phyloP scores from a whole-genome alignment of 1,139 yeast species.

The Nakaseomyces bracarensis region DNA sequence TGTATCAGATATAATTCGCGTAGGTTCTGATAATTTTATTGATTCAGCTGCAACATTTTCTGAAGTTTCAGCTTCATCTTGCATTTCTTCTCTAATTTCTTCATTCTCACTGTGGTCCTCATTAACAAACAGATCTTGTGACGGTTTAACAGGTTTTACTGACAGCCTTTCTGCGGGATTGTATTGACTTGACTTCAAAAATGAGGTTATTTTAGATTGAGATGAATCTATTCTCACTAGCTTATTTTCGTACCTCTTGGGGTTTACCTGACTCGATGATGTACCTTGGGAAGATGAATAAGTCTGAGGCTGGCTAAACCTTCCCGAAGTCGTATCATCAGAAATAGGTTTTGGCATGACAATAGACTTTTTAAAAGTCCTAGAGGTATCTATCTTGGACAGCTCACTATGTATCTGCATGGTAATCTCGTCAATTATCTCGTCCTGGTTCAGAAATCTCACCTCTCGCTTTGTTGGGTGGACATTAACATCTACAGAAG shows the following conservation, averaged over 20 bases:
- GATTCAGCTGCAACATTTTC: constrained; percentile 1
- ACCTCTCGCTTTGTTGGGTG: constrained; percentile 97
- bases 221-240: constrained; percentile 67
- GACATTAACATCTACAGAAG: constrained; percentile 79
- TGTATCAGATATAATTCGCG: background rate
- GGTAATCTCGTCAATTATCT: constrained; percentile 60
- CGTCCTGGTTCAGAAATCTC: constrained; percentile 76
- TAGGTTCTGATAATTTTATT: background rate
- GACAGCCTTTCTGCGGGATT: constrained; percentile 4
- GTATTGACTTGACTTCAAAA: constrained; percentile 29
- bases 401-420: constrained; percentile 43
- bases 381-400: constrained; percentile 54
- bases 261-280: constrained; percentile 29
- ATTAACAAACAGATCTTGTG: background rate
- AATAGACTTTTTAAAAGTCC: constrained; percentile 51
- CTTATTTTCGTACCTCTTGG: constrained; percentile 47
- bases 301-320: background rate
- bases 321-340: background rate
- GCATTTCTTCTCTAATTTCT: background rate
- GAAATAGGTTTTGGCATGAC: constrained; percentile 1
- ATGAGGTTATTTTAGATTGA: constrained; percentile 51
- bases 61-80: background rate
- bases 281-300: constrained; percentile 14
- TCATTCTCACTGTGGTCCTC: background rate
- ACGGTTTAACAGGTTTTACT: background rate